These are phyloP conservation scores for Panicum hallii DNA, from an alignment of 202 grass and related monocot genomes.

Conservation along the genomic window DNA sequence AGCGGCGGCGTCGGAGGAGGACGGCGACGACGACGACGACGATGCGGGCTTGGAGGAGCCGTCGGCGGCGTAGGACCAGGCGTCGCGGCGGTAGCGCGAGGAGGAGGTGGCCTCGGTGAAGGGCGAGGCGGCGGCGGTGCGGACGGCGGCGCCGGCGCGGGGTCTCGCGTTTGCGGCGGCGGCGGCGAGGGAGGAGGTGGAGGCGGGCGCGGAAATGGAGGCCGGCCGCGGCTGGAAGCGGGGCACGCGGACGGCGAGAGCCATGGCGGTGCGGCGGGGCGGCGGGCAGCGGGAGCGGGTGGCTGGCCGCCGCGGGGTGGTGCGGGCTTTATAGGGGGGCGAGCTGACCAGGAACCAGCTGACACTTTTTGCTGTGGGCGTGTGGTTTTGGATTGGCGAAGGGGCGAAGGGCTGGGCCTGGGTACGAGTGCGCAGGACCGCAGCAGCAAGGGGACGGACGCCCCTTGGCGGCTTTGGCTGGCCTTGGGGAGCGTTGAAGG, in stretches of 20 bases:
- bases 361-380: neutral
- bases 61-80: conserved; percentile 66
- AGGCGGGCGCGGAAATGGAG: conserved; percentile 34
- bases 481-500: conserved; percentile 37
- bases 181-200: conserved; percentile 28
- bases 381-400: conserved; percentile 56
- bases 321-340: neutral
- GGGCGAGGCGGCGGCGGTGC: conserved; percentile 56
- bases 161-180: conserved; percentile 6
- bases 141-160: conserved; percentile 13
- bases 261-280: conserved; percentile 37
- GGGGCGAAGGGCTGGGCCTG: conserved; percentile 4
- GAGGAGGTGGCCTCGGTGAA: conserved; percentile 90
- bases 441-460: neutral
- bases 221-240: conserved; percentile 32
- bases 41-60: conserved; percentile 10
- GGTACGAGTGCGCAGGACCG: neutral
- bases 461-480: conserved; percentile 31
- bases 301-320: neutral
- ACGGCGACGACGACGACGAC: neutral
- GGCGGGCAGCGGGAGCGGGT: neutral
- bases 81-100: conserved; percentile 73
- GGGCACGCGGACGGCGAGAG: conserved; percentile 47
- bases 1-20: neutral
- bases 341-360: neutral